A percentile compares a stretch with the other conserved stretches of the same genome.
These are phyloP conservation scores for Candida krabiensis DNA, from an alignment of 805 yeast genomes.

Conservation along the genomic window DNA sequence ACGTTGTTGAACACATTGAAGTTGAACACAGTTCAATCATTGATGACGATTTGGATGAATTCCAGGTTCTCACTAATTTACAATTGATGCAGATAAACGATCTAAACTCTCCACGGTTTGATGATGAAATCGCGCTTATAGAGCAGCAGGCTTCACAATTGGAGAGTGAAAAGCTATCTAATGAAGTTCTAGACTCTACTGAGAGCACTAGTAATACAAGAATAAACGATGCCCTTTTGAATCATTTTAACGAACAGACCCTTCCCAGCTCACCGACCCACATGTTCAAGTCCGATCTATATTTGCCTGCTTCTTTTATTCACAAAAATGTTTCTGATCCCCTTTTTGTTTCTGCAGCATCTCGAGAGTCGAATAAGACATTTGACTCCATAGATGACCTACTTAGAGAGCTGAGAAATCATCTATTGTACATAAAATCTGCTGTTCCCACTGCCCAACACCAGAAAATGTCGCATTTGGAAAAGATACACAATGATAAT, in stretches of 20 bases:
- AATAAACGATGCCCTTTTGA: slow-evolving; percentile 5
- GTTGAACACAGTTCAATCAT: slow-evolving; percentile 4
- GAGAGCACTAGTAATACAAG: slow-evolving; percentile 2
- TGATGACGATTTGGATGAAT: slow-evolving; percentile 7
- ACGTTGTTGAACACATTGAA: slow-evolving; percentile 17
- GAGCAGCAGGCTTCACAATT: slow-evolving; percentile 2
- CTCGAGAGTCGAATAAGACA: not conserved
- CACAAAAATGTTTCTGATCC: slow-evolving; percentile 12
- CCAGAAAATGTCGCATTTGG: slow-evolving; percentile 19
- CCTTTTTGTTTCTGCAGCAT: slow-evolving; percentile 1
- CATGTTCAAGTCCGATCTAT: slow-evolving; percentile 8
- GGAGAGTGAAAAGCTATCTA: not conserved
- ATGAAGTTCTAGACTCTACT: not conserved
- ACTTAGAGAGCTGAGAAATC: slow-evolving; percentile 9
- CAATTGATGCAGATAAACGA: slow-evolving; percentile 7
- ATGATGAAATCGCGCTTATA: slow-evolving; percentile 7
- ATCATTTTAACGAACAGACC: slow-evolving; percentile 7
- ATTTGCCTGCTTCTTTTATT: slow-evolving; percentile 11
- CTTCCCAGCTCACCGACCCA: slow-evolving; percentile 10
- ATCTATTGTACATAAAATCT: slow-evolving; percentile 10
- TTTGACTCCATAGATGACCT: slow-evolving; percentile 19
- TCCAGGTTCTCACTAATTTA: slow-evolving; percentile 14
- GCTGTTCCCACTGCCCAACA: slow-evolving; percentile 16
- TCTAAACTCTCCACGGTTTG: slow-evolving; percentile 7
- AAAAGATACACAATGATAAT: slow-evolving; percentile 16